Base-by-base conservation (phyloP, 176 grass and related monocot genomes). In the Alloteropsis semialata region DNA sequence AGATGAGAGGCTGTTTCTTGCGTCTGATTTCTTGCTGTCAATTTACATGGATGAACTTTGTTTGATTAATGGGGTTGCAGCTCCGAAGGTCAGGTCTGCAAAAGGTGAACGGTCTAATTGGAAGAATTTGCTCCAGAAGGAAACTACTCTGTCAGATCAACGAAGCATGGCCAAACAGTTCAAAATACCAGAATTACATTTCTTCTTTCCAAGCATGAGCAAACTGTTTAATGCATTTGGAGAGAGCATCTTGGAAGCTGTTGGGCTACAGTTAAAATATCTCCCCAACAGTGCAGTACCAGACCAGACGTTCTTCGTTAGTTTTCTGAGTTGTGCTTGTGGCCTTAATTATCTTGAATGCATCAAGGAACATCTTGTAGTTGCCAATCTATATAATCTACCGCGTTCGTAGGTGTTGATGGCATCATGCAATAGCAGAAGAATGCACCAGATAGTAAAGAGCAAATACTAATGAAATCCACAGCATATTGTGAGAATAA, bases 321-420 rank as follows among this genome's bases (percentile, higher is more conserved):
- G 95, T 91, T 98, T 89, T 92, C 95, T 72, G 95, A 98, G 71
- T 85, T 98, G 88, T 98, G 95, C 78, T 75, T 94, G 81, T 98
- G 92, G 95, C 95, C 95, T 69, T n/a, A n/a, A n/a, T n/a, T 94
- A 92, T 87, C 84, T 89, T 75, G 78, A 91, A 87, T 73, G 24
- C 81, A 80, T 90, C 63, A 92, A 88, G 66, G 88, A 86, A 25
- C 85, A 86, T 91, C 71, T 91, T 87, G 18, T 76, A 56, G 51
- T 77, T 75, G 71, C 81, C 76, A 84, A 56, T 81, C 78, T 61
- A 53, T 66, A 72, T 64, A 76, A 72, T 27, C 72, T 39, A 42
- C 55, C 78, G 59, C 73, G 66, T 84, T 68, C 16, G 69, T 50
- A 48, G 74, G 14, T 53, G 61, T 54, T 30, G 66, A 90, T 90